These are phyloP conservation scores for Neopestalotiopsis clavispora DNA, from an alignment of 2,329 filamentous ascomycete species.

Conservation along the genomic window DNA sequence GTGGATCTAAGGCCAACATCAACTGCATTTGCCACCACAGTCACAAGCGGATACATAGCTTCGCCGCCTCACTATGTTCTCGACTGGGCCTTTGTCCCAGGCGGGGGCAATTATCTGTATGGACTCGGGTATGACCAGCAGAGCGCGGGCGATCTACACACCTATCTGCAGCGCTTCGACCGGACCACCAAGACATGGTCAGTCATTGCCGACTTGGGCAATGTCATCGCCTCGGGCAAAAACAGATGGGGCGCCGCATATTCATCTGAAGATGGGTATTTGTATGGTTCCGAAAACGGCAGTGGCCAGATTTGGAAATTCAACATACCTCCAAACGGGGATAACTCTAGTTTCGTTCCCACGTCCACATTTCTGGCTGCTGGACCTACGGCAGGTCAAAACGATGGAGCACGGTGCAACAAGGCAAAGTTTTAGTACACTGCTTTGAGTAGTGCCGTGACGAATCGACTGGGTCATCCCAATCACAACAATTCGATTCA, in stretches of 20 bases:
- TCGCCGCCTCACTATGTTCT: not conserved
- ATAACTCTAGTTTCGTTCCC: not conserved
- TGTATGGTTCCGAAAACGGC: not conserved
- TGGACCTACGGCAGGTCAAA: not conserved
- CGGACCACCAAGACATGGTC: not conserved
- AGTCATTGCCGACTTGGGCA: slow-evolving; percentile 1
- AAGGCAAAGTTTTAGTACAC: not conserved
- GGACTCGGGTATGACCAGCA: not conserved
- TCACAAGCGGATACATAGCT: not conserved
- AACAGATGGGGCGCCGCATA: slow-evolving; percentile 11
- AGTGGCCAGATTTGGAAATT: slow-evolving; percentile 10
- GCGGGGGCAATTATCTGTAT: slow-evolving; percentile 6
- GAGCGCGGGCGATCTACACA: not conserved
- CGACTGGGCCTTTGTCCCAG: slow-evolving; percentile 11
- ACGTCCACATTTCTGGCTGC: not conserved
- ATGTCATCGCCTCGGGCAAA: not conserved
- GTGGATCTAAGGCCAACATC: slow-evolving; percentile 5
- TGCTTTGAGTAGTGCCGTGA: not conserved
- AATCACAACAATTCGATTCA: too few relatives aligned
- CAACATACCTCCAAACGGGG: slow-evolving; percentile 1
- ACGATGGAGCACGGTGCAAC: slow-evolving; percentile 4
- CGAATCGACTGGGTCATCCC: too few relatives aligned
- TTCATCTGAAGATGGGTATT: not conserved
- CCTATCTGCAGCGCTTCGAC: slow-evolving; percentile 3
- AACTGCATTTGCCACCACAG: not conserved